phyloP scores from a whole-genome alignment of 2,329 filamentous ascomycete genomes.

The Scedosporium aurantiacum region DNA sequence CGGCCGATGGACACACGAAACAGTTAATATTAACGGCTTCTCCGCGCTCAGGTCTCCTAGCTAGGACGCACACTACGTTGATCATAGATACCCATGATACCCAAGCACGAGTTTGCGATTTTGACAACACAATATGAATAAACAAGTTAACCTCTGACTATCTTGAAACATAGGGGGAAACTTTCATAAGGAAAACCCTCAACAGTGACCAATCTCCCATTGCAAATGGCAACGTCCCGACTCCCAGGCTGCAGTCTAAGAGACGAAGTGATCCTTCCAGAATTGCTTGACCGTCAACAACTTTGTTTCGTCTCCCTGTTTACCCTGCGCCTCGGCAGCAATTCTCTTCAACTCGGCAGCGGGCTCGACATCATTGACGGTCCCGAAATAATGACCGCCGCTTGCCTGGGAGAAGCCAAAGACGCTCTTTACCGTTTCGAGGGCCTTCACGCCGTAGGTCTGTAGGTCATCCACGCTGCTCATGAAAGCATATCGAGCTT shows the following conservation, averaged over 20 bases:
- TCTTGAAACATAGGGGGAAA: neutral
- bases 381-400: constrained; percentile 21
- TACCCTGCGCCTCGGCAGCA: constrained; percentile 16
- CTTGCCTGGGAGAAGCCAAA: constrained; percentile 24
- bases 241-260: constrained; percentile 3
- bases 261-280: constrained; percentile 14
- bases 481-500: constrained; percentile 19
- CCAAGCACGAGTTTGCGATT: neutral
- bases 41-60: too few species aligned
- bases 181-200: neutral
- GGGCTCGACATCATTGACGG: constrained; percentile 15
- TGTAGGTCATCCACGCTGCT: constrained; percentile 22
- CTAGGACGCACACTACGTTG: neutral
- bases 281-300: constrained; percentile 17
- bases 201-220: neutral
- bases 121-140: neutral
- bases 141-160: neutral
- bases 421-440: constrained; percentile 25
- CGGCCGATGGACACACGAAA: too few species aligned
- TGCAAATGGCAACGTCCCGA: neutral
- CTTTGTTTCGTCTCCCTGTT: constrained; percentile 11
- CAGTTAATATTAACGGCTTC: too few species aligned
- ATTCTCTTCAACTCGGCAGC: constrained; percentile 18
- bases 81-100: neutral
- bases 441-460: constrained; percentile 18